Conservation (phyloP, 1,284 basidiomycete genomes). For the Hortiboletus rubellus region DNA sequence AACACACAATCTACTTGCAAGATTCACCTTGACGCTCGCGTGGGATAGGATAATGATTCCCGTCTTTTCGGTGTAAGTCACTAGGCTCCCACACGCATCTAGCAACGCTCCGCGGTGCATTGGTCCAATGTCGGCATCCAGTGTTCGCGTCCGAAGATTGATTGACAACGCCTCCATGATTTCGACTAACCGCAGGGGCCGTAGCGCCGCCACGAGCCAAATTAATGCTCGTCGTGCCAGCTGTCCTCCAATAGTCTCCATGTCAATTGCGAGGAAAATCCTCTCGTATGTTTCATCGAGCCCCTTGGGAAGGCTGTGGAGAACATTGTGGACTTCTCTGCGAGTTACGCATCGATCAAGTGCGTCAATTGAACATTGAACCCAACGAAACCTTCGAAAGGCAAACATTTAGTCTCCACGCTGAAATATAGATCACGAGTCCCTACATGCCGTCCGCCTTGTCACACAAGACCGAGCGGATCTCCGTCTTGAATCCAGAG, state of each 20-base stretch:
- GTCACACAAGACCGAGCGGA: neutral
- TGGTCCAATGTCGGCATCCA: neutral
- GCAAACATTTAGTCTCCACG: neutral
- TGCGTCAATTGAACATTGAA: constrained; percentile 3
- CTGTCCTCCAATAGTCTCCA: neutral
- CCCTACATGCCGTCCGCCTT: constrained; percentile 1
- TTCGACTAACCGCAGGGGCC: neutral
- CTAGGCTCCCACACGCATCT: constrained; percentile 1
- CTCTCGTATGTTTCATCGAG: constrained; percentile 3
- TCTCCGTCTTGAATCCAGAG: neutral
- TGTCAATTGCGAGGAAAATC: neutral
- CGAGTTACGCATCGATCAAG: constrained; percentile 4
- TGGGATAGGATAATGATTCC: neutral
- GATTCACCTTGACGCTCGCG: neutral
- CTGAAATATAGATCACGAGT: neutral
- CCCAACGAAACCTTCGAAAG: constrained; percentile 6
- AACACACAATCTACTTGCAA: neutral
- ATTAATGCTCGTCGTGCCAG: neutral
- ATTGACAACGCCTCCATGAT: neutral
- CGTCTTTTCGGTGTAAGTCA: neutral
- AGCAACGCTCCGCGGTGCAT: neutral
- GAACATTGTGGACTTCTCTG: neutral
- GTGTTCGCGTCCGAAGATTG: neutral
- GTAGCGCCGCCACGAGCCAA: neutral
- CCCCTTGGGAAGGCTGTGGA: neutral